These are phyloP conservation scores for Talaromyces sp. DNA, from an alignment of 2,329 filamentous ascomycete species.

Conservation along the genomic window DNA sequence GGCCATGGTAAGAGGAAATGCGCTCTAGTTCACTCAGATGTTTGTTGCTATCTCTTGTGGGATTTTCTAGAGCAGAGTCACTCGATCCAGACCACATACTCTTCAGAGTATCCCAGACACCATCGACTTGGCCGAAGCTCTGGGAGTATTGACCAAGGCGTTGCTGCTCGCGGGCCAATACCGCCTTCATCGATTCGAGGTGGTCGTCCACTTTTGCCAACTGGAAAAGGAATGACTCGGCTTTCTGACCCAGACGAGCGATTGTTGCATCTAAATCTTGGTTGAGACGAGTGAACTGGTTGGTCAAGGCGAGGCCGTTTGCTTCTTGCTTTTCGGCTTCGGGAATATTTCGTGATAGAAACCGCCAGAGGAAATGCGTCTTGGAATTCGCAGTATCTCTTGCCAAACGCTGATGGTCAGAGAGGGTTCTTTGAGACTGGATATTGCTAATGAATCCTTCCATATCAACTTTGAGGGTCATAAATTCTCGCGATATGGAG, in stretches of 20 bases:
- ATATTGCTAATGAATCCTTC: conserved; percentile 26
- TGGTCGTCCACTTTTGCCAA: conserved; percentile 12
- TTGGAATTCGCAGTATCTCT: background rate
- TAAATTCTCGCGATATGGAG: conserved; percentile 28
- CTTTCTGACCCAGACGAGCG: conserved; percentile 2
- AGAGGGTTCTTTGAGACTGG: background rate
- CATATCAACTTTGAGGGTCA: conserved; percentile 30
- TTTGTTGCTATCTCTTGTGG: background rate
- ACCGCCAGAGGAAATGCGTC: conserved; percentile 1
- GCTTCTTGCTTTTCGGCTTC: background rate
- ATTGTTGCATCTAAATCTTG: conserved; percentile 4
- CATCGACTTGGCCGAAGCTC: background rate
- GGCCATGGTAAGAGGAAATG: conserved; percentile 4
- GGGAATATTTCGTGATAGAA: background rate
- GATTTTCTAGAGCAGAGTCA: background rate
- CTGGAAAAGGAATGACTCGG: background rate
- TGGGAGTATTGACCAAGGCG: background rate
- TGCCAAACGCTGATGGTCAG: background rate
- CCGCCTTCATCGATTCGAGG: conserved; percentile 8
- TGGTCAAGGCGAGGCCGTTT: background rate
- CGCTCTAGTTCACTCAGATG: conserved; percentile 1
- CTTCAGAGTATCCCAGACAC: background rate
- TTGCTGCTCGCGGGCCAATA: conserved; percentile 7
- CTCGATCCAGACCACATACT: background rate
- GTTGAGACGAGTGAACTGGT: conserved; percentile 4